Base-by-base conservation (phyloP, 352 stramenopile species). In the Pythium coloratum region DNA sequence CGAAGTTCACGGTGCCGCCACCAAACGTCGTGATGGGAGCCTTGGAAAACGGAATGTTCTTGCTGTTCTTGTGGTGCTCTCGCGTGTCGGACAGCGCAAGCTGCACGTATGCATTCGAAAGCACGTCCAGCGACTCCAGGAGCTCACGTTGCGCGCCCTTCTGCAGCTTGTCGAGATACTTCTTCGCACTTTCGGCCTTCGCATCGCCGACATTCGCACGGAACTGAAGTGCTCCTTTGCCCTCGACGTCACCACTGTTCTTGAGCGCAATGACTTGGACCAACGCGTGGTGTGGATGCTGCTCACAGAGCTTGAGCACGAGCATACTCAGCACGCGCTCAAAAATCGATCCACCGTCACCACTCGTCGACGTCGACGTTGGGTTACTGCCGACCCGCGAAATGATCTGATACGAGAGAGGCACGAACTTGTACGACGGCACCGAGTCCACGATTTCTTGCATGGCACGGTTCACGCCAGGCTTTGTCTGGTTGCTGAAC, bases 381-480 rank as follows among this genome's bases (percentile, higher is more conserved):
- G 55, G 59, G 47, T 64, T 64, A 56, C 70, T 84, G 36, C 90
- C 97, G 24, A 99, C 91, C 0, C 97, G 84, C 26, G 97, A 99
- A 59, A 99, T 98, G 26, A 99, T 94, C 81, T 99, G 97, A 72
- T 99, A 99, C 18, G 92, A 97, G 10, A 99, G 76, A 18, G 96
- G 95, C 28, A 99, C 89, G 66, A 99, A 98, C 68, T 98, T 97
- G 84, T 97, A 99, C 14, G 90, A 98, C 34, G 96, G 89, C 10
- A 99, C 93, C 36, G 75, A 66, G 3, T 88, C 73, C 26, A 92
- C 75, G 4, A 98, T 76, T 53, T 91, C 81, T 44, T 88, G 81
- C 26, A 99, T 82, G n/a, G 97, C 76, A 7, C 78, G 61, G 62
- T 97, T 95, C 12, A 96, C 89, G 44, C 82, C 76, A 3, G 73